phyloP scores from a whole-genome alignment of 164 flowering plant species.

The Aristolochia fimbriata region DNA sequence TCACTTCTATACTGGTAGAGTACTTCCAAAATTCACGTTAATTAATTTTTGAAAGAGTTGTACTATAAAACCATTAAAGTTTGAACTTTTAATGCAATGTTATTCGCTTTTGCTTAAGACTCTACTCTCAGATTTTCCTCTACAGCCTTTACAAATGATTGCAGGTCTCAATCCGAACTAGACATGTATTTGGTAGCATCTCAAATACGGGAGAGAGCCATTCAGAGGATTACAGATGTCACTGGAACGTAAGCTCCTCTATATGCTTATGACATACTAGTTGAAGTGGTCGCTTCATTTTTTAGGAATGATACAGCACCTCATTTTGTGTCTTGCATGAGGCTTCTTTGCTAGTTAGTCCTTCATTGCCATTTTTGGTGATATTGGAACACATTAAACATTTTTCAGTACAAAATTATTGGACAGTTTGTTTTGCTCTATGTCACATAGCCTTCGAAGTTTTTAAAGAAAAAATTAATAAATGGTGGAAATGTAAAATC shows the following conservation, averaged over 20 bases:
- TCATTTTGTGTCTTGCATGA: no score
- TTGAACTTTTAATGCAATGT: not conserved
- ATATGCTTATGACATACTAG: not conserved
- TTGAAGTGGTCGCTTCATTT: no score
- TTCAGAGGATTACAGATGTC: slow-evolving; percentile 80
- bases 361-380: no score
- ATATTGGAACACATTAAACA: no score
- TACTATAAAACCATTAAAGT: not conserved
- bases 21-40: slow-evolving; percentile 4
- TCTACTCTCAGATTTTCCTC: slow-evolving; percentile 45
- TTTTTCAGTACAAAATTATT: no score
- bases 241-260: slow-evolving; percentile 71
- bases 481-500: no score
- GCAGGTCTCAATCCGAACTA: slow-evolving; percentile 86
- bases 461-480: no score
- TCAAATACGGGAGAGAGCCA: slow-evolving; percentile 78
- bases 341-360: no score
- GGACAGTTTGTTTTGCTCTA: no score
- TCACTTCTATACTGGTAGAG: slow-evolving; percentile 83
- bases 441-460: no score
- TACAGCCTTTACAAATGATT: slow-evolving; percentile 52
- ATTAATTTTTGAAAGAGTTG: not conserved
- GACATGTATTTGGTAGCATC: slow-evolving; percentile 88
- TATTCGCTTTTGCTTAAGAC: slow-evolving; percentile 15
- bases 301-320: no score